A percentile compares a stretch with the other conserved stretches of the same genome.
phyloP scores from a whole-genome alignment of 352 stramenopile species.

The Pythium rishiriense region DNA sequence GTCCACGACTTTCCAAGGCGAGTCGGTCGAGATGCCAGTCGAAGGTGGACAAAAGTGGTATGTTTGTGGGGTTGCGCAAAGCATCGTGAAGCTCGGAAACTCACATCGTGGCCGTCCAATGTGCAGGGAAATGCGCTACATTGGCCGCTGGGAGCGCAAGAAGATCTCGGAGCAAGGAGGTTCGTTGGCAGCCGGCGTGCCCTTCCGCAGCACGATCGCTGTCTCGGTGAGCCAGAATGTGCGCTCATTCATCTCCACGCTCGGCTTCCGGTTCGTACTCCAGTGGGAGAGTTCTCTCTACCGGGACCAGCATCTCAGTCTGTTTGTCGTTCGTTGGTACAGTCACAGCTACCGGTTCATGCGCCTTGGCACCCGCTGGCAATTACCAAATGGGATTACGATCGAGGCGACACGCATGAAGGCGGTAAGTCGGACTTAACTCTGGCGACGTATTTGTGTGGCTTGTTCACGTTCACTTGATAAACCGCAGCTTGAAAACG shows the following conservation, averaged over 20 bases:
- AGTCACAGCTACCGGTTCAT: conserved; percentile 87
- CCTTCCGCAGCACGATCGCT: conserved; percentile 81
- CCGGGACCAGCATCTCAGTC: not conserved
- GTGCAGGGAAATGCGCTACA: conserved; percentile 76
- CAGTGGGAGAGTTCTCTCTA: not conserved
- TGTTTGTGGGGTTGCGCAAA: conserved; percentile 16
- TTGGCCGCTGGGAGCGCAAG: conserved; percentile 84
- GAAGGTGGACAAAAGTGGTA: conserved; percentile 84
- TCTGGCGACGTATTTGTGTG: not conserved
- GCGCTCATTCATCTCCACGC: conserved; percentile 64
- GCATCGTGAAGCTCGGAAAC: no score
- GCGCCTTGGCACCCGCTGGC: conserved; percentile 78
- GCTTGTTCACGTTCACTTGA: no score
- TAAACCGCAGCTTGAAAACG: conserved; percentile 73
- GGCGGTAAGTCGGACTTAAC: conserved; percentile 45
- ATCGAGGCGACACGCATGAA: conserved; percentile 88
- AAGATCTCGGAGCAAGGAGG: conserved; percentile 83
- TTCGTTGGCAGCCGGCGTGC: conserved; percentile 57
- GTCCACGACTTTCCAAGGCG: conserved; percentile 78
- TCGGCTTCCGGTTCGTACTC: conserved; percentile 65
- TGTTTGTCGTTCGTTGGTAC: not conserved
- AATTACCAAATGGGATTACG: conserved; percentile 80
- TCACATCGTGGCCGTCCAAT: not conserved
- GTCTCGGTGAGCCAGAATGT: conserved; percentile 85
- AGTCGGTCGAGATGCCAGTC: conserved; percentile 70